Conservation (phyloP, 305 asterid species). For the Rubia peregrina region DNA sequence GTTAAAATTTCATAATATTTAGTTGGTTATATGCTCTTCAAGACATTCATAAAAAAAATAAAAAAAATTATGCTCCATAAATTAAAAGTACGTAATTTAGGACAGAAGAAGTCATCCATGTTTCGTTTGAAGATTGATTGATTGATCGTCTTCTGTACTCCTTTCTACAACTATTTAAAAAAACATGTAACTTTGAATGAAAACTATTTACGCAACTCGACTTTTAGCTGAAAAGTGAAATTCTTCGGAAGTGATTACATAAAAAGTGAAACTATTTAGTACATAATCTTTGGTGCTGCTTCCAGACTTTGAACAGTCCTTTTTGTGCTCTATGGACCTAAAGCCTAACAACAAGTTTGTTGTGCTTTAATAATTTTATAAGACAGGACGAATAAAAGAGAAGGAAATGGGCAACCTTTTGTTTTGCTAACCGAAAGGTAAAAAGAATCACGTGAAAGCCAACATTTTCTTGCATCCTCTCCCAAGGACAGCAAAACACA, state of each 20-base stretch:
- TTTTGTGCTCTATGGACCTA: neutral
- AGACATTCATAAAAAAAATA: no score
- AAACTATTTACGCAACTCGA: neutral
- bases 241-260: neutral
- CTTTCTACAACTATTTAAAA: no score
- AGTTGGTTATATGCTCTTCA: no score
- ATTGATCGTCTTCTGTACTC: no score
- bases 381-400: neutral
- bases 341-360: neutral
- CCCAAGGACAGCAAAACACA: neutral
- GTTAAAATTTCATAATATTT: no score
- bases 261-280: neutral
- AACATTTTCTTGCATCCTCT: neutral
- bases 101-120: no score
- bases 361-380: neutral
- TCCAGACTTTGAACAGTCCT: neutral
- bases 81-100: no score
- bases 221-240: neutral
- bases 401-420: neutral
- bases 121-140: no score
- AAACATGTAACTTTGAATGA: no score
- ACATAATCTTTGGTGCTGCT: neutral
- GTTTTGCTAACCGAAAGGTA: conserved; percentile 4
- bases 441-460: conserved; percentile 6
- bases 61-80: no score